Base-by-base conservation (phyloP, 768 basidiomycete species). In the Hericium alpestre region DNA sequence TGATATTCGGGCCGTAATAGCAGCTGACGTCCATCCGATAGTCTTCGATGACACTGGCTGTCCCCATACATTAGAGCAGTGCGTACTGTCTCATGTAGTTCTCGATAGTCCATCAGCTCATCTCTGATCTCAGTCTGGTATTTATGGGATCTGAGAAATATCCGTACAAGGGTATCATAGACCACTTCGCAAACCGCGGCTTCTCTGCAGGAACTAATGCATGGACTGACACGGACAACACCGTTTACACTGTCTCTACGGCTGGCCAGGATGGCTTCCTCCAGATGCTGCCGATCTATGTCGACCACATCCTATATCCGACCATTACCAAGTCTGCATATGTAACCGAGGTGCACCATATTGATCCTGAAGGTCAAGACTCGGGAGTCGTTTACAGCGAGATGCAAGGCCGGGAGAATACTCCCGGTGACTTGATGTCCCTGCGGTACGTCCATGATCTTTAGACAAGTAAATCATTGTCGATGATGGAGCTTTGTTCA, bases 41-140 rank as follows among this genome's bases (percentile, higher is more conserved):
- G 93, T 94, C 67, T 95, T 96, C 71, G 78, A 95, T 71, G 94
- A 96, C 67, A 87, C 84, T 52, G 95, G 95, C 56, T 89, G 94
- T 65, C 95, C 95, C 3, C 95, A 97, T 70, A 97, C 95, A 1
- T 74, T 98, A 40, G 95, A 97, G 72, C 94, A 97, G 90, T 92
- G 66, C 66, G 87, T 74, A 13, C n/a, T 51, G 38, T 40, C 15
- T 11, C 38, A 18, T 40, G 23, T 38, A 20, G 38, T 18, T 16
- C 20, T 53, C 41, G 40, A 18, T 37, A 47, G 13, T 38, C 51
- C 23, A 54, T 55, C 8, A 20, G 48, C 51, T 56, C 37, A 51
- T 37, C 8, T 20, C 10, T 37, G 48, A 18, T 9, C 15, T 18
- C 59, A 92, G 89, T 69, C 72, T 95, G 58, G 82, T 97, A 32